Evolutionary conservation across 2,329 filamentous ascomycete species (phyloP), one percentile per base, ranked within the genome.

Genomic region (Aspergillus calidoustus): DNA sequence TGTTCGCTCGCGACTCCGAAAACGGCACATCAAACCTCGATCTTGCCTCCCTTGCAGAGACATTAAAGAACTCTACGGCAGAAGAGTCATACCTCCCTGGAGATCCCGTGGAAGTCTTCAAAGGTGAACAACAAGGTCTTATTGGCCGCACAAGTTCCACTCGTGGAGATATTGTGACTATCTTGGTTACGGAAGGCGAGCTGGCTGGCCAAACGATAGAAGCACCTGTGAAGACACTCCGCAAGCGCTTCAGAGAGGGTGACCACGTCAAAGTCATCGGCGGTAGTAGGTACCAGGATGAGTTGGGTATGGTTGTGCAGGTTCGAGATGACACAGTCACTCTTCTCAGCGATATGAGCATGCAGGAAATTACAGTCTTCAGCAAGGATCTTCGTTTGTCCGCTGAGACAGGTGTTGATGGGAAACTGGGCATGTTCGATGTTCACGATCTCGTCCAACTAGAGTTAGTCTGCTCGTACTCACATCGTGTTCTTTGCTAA

Each of bases 221-320:
- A 74, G 93, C 96, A 11, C 95, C 95, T 1, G 90, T 93, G 65
- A 96, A 95, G 78, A 91, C 92, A 49, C 84, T 99, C 28, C 91
- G 95, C 61, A 99, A 99, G 79, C 87, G 92, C 31, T 99, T 99
- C 84, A 88, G 86, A 67, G 86, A 93, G 64, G 95, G 95, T 82
- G 95, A 99, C 72, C 95, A 99, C 74, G 95, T 99, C 81, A 98
- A 98, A 81, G 95, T 99, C 68, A 96, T 97, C 74, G 94, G 95
- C 59, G 94, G 93, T 44, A 97, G 93, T 80, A 91, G 92, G 70
- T 98, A 93, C 76, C 88, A 91, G 59, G 95, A 97, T 70, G 95
- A 99, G 79, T 91, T 98, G 49, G 95, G 95, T 77, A 96, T 97
- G 87, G 93, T 99, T 55, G 93, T 98, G 67, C 92, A 92, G 76